Percentiles rank a stretch among this genome's conserved stretches.
These are phyloP conservation scores for Xylaria sp. DNA, from an alignment of 2,329 filamentous ascomycete genomes.

Conservation along the genomic window DNA sequence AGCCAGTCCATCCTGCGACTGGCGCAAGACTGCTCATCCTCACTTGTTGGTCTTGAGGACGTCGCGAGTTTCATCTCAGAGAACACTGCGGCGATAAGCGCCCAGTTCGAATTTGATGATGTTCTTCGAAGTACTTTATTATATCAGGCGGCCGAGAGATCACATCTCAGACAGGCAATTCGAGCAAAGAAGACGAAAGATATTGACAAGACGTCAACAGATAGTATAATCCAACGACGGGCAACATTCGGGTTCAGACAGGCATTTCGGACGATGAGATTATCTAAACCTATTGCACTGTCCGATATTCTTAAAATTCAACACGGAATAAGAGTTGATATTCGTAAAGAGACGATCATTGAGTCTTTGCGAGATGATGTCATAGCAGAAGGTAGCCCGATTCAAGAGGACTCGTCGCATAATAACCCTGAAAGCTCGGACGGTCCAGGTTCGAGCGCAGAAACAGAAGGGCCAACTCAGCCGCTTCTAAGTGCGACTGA, in stretches of 20 bases:
- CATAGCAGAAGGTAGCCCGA: background rate
- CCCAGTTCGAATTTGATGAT: slow-evolving; percentile 36
- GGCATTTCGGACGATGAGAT: slow-evolving; percentile 13
- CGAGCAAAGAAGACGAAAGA: slow-evolving; percentile 7
- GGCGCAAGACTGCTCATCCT: slow-evolving; percentile 38
- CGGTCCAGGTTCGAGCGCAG: background rate
- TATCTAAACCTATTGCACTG: background rate
- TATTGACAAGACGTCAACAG: background rate
- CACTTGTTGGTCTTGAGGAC: slow-evolving; percentile 34
- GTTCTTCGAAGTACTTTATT: slow-evolving; percentile 26
- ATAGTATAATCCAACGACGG: background rate
- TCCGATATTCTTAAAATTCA: background rate
- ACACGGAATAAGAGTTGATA: background rate
- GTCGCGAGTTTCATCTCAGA: slow-evolving; percentile 35
- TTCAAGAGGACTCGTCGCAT: background rate
- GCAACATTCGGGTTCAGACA: background rate
- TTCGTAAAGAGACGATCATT: background rate
- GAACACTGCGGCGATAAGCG: slow-evolving; percentile 26
- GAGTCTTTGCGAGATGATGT: background rate
- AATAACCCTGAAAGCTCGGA: background rate
- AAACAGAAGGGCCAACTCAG: background rate
- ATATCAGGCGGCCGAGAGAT: slow-evolving; percentile 34
- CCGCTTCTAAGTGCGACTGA: background rate
- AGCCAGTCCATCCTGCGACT: slow-evolving; percentile 33
- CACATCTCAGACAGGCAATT: slow-evolving; percentile 27